phyloP scores from a whole-genome alignment of 768 basidiomycete species.

The Tricholoma sp. region DNA sequence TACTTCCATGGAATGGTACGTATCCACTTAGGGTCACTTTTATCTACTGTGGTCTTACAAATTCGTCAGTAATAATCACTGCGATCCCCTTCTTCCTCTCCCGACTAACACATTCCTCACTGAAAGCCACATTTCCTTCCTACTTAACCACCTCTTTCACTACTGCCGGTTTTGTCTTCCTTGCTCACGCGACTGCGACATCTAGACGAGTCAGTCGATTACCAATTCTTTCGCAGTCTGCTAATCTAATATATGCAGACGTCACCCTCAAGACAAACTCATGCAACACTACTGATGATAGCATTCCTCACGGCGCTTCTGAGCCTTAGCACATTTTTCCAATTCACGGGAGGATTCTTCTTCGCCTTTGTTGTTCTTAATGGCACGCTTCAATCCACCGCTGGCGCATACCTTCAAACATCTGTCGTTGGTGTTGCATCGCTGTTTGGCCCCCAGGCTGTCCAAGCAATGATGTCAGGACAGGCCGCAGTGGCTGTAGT shows the following conservation, averaged over 20 bases:
- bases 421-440: conserved; percentile 78
- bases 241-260: conserved; percentile 34
- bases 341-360: conserved; percentile 49
- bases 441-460: conserved; percentile 65
- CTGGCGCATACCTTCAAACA: conserved; percentile 73
- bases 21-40: neutral
- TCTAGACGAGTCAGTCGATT: conserved; percentile 53
- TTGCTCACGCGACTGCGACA: conserved; percentile 70
- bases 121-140: conserved; percentile 57
- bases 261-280: conserved; percentile 54
- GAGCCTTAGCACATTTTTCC: conserved; percentile 61
- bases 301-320: conserved; percentile 53
- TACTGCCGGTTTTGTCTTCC: conserved; percentile 58
- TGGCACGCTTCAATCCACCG: conserved; percentile 51
- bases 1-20: conserved; percentile 90
- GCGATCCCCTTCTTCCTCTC: conserved; percentile 79
- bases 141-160: conserved; percentile 64
- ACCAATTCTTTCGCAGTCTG: neutral
- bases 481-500: conserved; percentile 84
- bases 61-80: conserved; percentile 73
- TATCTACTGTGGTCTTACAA: neutral
- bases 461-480: conserved; percentile 77
- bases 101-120: conserved; percentile 54
- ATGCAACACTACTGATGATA: conserved; percentile 45
- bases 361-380: conserved; percentile 62